Evolutionary conservation across 176 grass and related monocot species (phyloP).

Genomic region (Hyparrhenia diplandra): DNA sequence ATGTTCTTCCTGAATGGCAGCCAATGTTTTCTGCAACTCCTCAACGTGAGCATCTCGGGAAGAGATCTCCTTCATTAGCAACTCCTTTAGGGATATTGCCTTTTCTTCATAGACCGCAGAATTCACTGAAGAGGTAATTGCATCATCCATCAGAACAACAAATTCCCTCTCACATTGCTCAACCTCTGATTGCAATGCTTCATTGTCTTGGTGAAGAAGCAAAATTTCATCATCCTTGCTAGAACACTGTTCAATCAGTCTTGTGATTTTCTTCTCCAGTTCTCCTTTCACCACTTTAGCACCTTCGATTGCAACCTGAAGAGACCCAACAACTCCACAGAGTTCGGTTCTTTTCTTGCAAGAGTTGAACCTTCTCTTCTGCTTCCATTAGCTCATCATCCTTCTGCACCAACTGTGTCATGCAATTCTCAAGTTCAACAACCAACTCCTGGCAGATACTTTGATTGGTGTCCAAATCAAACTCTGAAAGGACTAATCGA

Average conservation of each 20-base stretch:
- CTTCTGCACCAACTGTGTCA: slow-evolving; percentile 38
- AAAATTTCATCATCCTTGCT: slow-evolving; percentile 41
- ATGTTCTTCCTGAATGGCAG: slow-evolving; percentile 55
- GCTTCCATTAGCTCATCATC: slow-evolving; percentile 52
- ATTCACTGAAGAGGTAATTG: slow-evolving; percentile 45
- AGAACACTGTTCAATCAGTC: slow-evolving; percentile 25
- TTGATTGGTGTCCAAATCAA: slow-evolving; percentile 56
- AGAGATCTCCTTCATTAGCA: slow-evolving; percentile 45
- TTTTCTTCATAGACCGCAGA: slow-evolving; percentile 63
- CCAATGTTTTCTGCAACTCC: slow-evolving; percentile 42
- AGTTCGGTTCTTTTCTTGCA: slow-evolving; percentile 52
- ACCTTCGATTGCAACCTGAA: slow-evolving; percentile 53
- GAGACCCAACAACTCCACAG: slow-evolving; percentile 45
- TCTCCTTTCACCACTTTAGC: slow-evolving; percentile 57
- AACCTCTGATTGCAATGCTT: slow-evolving; percentile 44
- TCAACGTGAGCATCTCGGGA: slow-evolving; percentile 42
- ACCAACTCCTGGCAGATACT: slow-evolving; percentile 48
- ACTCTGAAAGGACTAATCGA: slow-evolving; percentile 60
- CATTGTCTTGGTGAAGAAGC: slow-evolving; percentile 38
- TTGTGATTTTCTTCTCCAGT: slow-evolving; percentile 48
- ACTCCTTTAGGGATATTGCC: slow-evolving; percentile 35
- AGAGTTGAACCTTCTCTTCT: slow-evolving; percentile 49
- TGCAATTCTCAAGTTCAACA: slow-evolving; percentile 45
- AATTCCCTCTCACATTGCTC: slow-evolving; percentile 50
- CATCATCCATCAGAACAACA: slow-evolving; percentile 49